Evolutionary conservation across 2,329 filamentous ascomycete species (phyloP).

Genomic region (Fusarium subtropicale): DNA sequence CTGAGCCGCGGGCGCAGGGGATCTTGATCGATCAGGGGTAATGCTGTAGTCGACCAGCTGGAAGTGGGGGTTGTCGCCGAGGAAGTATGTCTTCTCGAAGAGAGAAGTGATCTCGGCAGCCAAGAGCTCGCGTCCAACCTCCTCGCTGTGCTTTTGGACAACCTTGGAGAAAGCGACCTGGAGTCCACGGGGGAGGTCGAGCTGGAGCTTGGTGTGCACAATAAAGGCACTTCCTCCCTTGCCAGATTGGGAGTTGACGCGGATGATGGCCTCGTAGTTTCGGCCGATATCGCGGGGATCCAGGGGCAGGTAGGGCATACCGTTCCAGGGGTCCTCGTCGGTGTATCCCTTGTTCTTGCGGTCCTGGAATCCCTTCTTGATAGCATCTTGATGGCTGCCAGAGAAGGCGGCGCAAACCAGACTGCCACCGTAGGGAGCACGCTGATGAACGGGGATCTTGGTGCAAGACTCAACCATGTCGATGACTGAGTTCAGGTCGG

Average conservation of each 20-base stretch:
- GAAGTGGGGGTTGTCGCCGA: constrained; percentile 86
- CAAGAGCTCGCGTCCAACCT: constrained; percentile 83
- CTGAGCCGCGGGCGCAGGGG: constrained; percentile 73
- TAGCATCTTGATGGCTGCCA: constrained; percentile 93
- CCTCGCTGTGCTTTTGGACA: constrained; percentile 85
- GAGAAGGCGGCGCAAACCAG: constrained; percentile 92
- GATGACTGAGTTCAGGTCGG: constrained; percentile 86
- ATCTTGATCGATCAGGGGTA: constrained; percentile 81
- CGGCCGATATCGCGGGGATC: constrained; percentile 94
- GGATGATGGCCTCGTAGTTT: constrained; percentile 97
- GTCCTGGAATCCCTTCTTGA: constrained; percentile 87
- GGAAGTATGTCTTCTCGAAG: constrained; percentile 90
- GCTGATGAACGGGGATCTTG: constrained; percentile 92
- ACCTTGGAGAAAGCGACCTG: constrained; percentile 91
- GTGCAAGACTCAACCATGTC: constrained; percentile 91
- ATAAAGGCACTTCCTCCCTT: constrained; percentile 97
- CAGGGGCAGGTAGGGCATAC: constrained; percentile 88
- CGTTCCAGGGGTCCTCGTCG: constrained; percentile 77
- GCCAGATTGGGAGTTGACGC: constrained; percentile 95
- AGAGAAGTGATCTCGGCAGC: constrained; percentile 85
- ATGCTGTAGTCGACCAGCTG: constrained; percentile 92
- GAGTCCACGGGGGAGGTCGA: constrained; percentile 91
- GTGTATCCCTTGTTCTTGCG: constrained; percentile 71
- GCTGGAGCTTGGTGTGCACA: constrained; percentile 86
- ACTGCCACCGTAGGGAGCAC: constrained; percentile 90